Base-by-base conservation (phyloP, 768 basidiomycete genomes). In the Phylloporus rhodoxanthus region DNA sequence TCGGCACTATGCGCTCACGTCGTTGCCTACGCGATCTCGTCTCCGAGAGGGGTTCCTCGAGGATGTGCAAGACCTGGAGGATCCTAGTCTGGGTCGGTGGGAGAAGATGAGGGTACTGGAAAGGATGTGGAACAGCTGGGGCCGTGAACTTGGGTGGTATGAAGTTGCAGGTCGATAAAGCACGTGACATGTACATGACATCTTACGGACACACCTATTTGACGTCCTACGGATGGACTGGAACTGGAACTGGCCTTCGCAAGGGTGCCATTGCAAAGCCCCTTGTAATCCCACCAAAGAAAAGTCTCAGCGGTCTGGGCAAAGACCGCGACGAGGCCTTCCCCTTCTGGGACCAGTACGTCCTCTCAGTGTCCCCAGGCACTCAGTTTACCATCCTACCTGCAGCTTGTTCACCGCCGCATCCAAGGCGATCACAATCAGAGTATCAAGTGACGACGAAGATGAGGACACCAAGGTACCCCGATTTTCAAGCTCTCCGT, bases 291-390 rank as follows among this genome's bases (percentile, higher is more conserved):
- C 76, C 85, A 2, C 86, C 87, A 64, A 96, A 96, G 73, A 85
- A 84, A 69, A 89, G 77, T 5, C 73, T 94, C n/a, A 72, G 80
- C 9, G 93, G 93, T 2, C 68, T 97, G 50, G 93, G 93, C 48
- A 93, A 91, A 65, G 91, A 97, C 66, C 79, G 92, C 56, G 93
- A 95, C 61, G 92, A 94, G 58, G 91, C 91, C 0, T 92, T 93
- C 64, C 92, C 93, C 44, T 97, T 97, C 78, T 97, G 93, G 93
- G 93, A 97, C 66, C 91, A 96, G 92, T 95, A 59, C 68, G 89
- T 77, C 14, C 44, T 23, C 15, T n/a, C 9, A 7, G 5, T 17
- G 1, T 28, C 36, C 28, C 32, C n/a, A 15, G 17, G 3, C 8
- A 29, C 42, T 29, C 36, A 11, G 14, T 30, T 43, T 42, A 54